These are phyloP conservation scores for Collybia sordida DNA, from an alignment of 768 basidiomycete species.

Conservation along the genomic window DNA sequence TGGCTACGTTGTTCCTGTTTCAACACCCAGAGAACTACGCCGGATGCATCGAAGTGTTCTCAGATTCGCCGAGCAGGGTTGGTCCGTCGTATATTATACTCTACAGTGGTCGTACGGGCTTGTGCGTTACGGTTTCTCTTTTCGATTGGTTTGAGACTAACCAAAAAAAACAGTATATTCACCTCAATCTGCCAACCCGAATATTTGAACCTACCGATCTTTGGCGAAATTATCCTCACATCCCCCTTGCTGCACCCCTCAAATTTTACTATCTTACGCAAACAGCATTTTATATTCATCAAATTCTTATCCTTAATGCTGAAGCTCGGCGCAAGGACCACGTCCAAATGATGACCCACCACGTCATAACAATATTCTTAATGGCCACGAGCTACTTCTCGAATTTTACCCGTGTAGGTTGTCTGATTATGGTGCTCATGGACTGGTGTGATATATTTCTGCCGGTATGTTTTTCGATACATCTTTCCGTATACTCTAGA, in stretches of 20 bases:
- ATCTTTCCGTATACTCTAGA: not conserved
- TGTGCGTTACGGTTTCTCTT: conserved; percentile 51
- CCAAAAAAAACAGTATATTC: conserved; percentile 64
- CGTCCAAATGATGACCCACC: conserved; percentile 94
- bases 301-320: conserved; percentile 88
- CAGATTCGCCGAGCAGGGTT: conserved; percentile 95
- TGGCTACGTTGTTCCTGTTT: conserved; percentile 14
- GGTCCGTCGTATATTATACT: conserved; percentile 81
- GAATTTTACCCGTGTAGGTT: conserved; percentile 88
- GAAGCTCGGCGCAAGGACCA: conserved; percentile 93
- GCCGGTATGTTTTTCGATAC: conserved; percentile 57
- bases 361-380: conserved; percentile 83
- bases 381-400: conserved; percentile 76
- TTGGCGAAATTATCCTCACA: conserved; percentile 85
- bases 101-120: conserved; percentile 76
- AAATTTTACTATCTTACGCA: conserved; percentile 91
- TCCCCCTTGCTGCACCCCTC: conserved; percentile 72
- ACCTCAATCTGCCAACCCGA: conserved; percentile 66
- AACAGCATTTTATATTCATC: conserved; percentile 88
- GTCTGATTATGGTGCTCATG: conserved; percentile 89
- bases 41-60: conserved; percentile 70
- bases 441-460: conserved; percentile 93
- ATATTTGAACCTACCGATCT: conserved; percentile 62
- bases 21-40: conserved; percentile 47
- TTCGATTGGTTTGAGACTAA: conserved; percentile 11